These are phyloP conservation scores for Pythium biforme DNA, from an alignment of 352 stramenopile species.

Conservation along the genomic window DNA sequence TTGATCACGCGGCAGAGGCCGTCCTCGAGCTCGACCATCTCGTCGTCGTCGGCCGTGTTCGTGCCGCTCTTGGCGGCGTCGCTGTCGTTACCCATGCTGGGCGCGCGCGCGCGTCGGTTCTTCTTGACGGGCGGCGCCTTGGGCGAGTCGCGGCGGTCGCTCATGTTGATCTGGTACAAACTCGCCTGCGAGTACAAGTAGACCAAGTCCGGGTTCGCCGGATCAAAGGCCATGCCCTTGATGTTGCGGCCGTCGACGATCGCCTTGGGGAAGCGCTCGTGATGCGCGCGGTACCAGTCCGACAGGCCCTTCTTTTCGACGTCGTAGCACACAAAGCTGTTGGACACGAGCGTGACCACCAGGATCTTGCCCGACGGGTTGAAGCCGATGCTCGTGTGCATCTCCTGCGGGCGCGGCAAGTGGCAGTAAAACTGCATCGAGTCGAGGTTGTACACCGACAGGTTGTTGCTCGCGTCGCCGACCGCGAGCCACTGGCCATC, in stretches of 20 bases:
- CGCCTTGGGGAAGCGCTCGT: constrained; percentile 71
- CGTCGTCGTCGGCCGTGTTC: constrained; percentile 53
- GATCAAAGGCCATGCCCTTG: constrained; percentile 81
- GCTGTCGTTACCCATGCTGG: constrained; percentile 61
- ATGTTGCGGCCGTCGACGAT: constrained; percentile 71
- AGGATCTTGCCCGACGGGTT: constrained; percentile 73
- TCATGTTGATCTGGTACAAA: constrained; percentile 85
- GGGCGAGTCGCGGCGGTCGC: constrained; percentile 20
- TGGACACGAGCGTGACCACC: constrained; percentile 78
- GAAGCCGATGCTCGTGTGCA: constrained; percentile 80
- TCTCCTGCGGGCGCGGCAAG: constrained; percentile 58
- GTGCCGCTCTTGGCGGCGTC: constrained; percentile 41
- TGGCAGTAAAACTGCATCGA: constrained; percentile 83
- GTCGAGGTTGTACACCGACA: constrained; percentile 84
- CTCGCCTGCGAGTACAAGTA: constrained; percentile 82
- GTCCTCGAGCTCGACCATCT: constrained; percentile 59
- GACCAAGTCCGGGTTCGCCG: constrained; percentile 65
- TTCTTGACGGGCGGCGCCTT: constrained; percentile 36
- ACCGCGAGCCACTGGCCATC: constrained; percentile 82
- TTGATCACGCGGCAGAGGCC: constrained; percentile 77
- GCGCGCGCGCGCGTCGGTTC: constrained; percentile 36
- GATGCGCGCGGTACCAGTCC: constrained; percentile 67
- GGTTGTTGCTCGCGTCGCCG: constrained; percentile 63
- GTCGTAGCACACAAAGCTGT: constrained; percentile 86
- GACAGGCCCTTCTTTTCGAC: constrained; percentile 78